Conservation (phyloP, 2,329 filamentous ascomycete genomes). For the Fusarium mundagurra region DNA sequence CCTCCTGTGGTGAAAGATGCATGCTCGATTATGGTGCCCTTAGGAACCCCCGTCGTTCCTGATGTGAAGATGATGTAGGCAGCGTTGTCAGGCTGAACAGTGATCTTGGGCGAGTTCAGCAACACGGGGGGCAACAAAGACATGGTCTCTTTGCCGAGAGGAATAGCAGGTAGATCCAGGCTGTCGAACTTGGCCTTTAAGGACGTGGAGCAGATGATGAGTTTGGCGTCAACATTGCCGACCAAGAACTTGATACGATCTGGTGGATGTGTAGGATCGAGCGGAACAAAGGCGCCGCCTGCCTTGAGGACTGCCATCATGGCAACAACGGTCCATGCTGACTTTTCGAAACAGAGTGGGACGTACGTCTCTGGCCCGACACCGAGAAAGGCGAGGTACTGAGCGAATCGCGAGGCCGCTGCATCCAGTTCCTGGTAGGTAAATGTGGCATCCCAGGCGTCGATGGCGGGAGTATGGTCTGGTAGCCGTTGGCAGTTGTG, state of each 20-base stretch:
- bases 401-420: conserved; percentile 42
- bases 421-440: conserved; percentile 47
- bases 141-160: neutral
- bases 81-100: neutral
- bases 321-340: conserved; percentile 47
- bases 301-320: conserved; percentile 50
- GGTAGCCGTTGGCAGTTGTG: conserved; percentile 47
- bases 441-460: conserved; percentile 58
- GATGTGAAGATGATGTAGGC: conserved; percentile 38
- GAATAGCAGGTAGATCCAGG: neutral
- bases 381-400: conserved; percentile 48
- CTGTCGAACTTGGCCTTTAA: neutral
- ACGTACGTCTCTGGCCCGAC: conserved; percentile 42
- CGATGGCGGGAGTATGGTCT: conserved; percentile 47
- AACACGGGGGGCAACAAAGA: neutral
- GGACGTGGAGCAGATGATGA: conserved; percentile 16
- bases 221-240: conserved; percentile 11
- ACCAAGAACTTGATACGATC: conserved; percentile 26
- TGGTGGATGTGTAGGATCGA: conserved; percentile 52
- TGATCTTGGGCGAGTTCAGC: neutral
- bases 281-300: conserved; percentile 44
- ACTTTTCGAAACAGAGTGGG: conserved; percentile 52
- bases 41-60: conserved; percentile 31
- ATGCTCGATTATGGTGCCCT: conserved; percentile 34
- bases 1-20: conserved; percentile 14